These are phyloP conservation scores for Sisymbrium irio DNA, from an alignment of 345 rosid genomes.

Conservation along the genomic window DNA sequence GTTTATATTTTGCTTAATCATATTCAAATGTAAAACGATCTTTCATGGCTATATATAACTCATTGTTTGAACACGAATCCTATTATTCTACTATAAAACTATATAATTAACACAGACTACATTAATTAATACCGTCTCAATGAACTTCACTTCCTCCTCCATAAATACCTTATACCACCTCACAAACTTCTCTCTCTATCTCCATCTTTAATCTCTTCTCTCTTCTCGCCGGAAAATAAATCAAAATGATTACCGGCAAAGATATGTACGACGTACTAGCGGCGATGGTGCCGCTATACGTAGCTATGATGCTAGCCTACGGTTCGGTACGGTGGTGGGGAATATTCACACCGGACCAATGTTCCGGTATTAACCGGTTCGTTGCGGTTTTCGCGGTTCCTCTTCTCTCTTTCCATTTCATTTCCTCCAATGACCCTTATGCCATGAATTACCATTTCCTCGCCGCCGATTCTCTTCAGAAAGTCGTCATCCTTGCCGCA, in stretches of 20 bases:
- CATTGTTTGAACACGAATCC: slow-evolving; percentile 25
- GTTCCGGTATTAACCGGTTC: slow-evolving; percentile 85
- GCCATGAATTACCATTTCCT: slow-evolving; percentile 83
- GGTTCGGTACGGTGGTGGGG: slow-evolving; percentile 95
- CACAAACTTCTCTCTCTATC: background rate
- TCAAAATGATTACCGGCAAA: slow-evolving; percentile 62
- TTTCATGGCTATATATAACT: background rate
- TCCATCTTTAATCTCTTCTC: background rate
- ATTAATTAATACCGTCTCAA: slow-evolving; percentile 11
- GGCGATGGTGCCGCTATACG: slow-evolving; percentile 76
- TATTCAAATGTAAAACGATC: slow-evolving; percentile 10
- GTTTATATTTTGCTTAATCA: background rate
- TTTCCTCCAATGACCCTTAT: slow-evolving; percentile 67
- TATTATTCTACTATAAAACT: background rate
- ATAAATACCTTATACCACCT: slow-evolving; percentile 26
- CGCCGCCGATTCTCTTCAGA: slow-evolving; percentile 80
- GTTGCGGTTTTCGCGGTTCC: slow-evolving; percentile 90
- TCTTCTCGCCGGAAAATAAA: slow-evolving; percentile 14
- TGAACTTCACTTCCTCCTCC: slow-evolving; percentile 25
- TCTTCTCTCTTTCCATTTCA: slow-evolving; percentile 79
- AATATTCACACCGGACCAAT: slow-evolving; percentile 80
- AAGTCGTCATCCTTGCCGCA: slow-evolving; percentile 61
- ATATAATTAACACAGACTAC: background rate
- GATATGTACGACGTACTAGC: slow-evolving; percentile 81
- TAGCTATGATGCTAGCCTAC: slow-evolving; percentile 81